phyloP scores from a whole-genome alignment of 345 rosid genomes.

The Dipteronia sinensis region DNA sequence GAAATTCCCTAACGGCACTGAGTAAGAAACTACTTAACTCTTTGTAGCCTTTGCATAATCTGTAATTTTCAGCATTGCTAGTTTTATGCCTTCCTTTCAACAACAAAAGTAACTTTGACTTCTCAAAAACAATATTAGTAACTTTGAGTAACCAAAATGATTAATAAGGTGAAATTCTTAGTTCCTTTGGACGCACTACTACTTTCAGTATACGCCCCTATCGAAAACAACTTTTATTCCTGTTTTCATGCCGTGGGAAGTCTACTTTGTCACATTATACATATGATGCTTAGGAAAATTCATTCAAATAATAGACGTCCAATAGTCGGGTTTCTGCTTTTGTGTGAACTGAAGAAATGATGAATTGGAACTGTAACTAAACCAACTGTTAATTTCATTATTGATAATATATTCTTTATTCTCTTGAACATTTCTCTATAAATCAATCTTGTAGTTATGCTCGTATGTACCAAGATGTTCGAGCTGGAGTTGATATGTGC shows the following conservation, averaged over 20 bases:
- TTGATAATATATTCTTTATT: neutral
- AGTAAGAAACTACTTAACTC: constrained; percentile 50
- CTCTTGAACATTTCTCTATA: neutral
- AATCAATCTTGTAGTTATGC: constrained; percentile 54
- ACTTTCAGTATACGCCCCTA: neutral
- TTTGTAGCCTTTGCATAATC: neutral
- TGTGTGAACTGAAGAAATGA: neutral
- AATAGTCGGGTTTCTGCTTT: neutral
- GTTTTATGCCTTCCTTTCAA: neutral
- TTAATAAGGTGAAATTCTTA: neutral
- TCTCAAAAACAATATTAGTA: too few relatives aligned
- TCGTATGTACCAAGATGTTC: constrained; percentile 86
- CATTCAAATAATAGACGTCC: neutral
- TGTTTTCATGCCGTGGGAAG: neutral
- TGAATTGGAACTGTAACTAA: neutral
- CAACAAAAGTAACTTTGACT: neutral
- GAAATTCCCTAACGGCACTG: constrained; percentile 54
- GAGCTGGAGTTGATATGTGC: constrained; percentile 98
- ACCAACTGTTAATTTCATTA: neutral
- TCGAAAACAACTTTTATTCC: neutral
- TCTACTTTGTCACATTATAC: neutral
- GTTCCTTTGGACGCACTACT: neutral
- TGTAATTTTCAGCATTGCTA: neutral
- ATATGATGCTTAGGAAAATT: neutral
- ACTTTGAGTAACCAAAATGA: neutral